Conservation (phyloP, 768 basidiomycete genomes). For the Pleurotus cornucopiae region DNA sequence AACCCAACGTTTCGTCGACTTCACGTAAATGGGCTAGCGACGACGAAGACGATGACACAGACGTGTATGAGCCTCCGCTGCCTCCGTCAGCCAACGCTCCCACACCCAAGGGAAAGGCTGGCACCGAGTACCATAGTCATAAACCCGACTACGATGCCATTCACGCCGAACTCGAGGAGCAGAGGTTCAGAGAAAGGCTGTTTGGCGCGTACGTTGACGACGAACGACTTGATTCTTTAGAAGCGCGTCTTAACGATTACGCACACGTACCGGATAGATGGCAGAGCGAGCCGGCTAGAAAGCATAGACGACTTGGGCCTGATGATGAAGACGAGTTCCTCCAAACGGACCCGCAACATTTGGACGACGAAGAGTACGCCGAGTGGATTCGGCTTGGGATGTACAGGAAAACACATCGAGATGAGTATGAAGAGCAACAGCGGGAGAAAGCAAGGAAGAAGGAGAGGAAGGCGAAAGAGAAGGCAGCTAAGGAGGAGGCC, state of each 20-base stretch:
- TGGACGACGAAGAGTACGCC: slow-evolving; percentile 87
- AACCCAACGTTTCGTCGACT: slow-evolving; percentile 11
- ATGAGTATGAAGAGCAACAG: slow-evolving; percentile 60
- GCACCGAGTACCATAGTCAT: slow-evolving; percentile 4
- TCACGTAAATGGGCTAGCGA: slow-evolving; percentile 21
- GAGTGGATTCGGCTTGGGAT: slow-evolving; percentile 86
- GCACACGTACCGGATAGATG: slow-evolving; percentile 73
- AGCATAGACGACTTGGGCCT: slow-evolving; percentile 16
- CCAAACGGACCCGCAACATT: slow-evolving; percentile 40
- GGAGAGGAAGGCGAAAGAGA: slow-evolving; percentile 50
- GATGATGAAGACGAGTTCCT: slow-evolving; percentile 31
- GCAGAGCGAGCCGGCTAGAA: slow-evolving; percentile 30
- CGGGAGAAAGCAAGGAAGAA: slow-evolving; percentile 49
- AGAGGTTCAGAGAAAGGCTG: slow-evolving; percentile 68
- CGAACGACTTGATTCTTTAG: slow-evolving; percentile 58
- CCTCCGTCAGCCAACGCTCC: slow-evolving; percentile 10
- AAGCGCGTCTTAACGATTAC: slow-evolving; percentile 63
- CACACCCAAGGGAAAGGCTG: not conserved
- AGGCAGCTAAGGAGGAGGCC: slow-evolving; percentile 51
- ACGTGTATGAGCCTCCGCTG: slow-evolving; percentile 15
- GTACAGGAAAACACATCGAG: slow-evolving; percentile 71
- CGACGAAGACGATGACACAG: slow-evolving; percentile 14
- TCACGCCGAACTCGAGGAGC: slow-evolving; percentile 56
- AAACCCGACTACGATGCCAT: slow-evolving; percentile 45
- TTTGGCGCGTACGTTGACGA: slow-evolving; percentile 71